Conservation (phyloP, 106 monocot genomes). For the Apostasia shenzhenica region DNA sequence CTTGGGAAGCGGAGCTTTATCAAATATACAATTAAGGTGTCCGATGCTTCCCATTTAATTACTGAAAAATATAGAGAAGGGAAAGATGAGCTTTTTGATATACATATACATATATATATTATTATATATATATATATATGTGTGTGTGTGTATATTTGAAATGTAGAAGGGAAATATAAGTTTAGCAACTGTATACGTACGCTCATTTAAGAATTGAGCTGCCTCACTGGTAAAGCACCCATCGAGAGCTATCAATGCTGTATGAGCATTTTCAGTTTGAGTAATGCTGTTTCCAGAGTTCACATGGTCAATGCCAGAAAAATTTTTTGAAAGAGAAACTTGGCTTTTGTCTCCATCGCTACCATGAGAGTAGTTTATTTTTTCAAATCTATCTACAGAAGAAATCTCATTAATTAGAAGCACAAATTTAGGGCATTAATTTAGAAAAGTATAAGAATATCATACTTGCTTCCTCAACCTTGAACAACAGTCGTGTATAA, state of each 20-base stretch:
- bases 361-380: slow-evolving; percentile 42
- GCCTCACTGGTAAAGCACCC: slow-evolving; percentile 58
- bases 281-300: slow-evolving; percentile 27
- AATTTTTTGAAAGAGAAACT: slow-evolving; percentile 39
- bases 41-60: too few relatives aligned
- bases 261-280: slow-evolving; percentile 26
- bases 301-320: slow-evolving; percentile 27
- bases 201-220: slow-evolving; percentile 55
- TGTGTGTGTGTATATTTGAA: too few relatives aligned
- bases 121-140: too few relatives aligned
- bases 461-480: too few relatives aligned
- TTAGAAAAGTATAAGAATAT: neutral
- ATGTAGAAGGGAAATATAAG: neutral
- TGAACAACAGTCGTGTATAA: too few relatives aligned
- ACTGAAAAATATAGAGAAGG: too few relatives aligned
- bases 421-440: neutral
- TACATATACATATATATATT: too few relatives aligned
- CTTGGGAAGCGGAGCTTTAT: too few relatives aligned
- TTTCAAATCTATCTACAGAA: slow-evolving; percentile 50
- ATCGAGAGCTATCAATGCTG: slow-evolving; percentile 39
- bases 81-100: too few relatives aligned
- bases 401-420: neutral
- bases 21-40: too few relatives aligned
- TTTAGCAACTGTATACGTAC: slow-evolving; percentile 30
- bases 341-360: slow-evolving; percentile 56